phyloP scores from a whole-genome alignment of 23 red algal species.

The Gracilaria gracilis region DNA sequence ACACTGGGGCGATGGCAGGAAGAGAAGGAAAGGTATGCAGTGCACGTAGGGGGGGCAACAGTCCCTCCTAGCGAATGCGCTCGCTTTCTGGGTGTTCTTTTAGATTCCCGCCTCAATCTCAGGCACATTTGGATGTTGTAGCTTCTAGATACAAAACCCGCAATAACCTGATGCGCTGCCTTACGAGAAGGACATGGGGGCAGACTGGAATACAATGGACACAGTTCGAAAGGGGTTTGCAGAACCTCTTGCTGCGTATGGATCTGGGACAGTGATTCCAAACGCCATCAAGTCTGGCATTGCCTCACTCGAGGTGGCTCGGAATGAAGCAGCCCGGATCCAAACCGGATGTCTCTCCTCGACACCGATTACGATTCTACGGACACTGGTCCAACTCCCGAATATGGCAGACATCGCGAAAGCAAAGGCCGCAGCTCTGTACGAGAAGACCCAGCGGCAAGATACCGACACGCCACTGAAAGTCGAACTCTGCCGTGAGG shows the following conservation, averaged over 20 bases:
- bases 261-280: too few relatives aligned
- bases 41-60: not conserved
- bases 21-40: not conserved
- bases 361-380: not conserved
- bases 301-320: not conserved
- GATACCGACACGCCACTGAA: not conserved
- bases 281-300: not conserved
- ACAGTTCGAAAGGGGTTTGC: too few relatives aligned
- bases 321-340: not conserved
- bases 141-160: not conserved
- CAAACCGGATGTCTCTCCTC: too few relatives aligned
- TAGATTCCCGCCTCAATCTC: not conserved
- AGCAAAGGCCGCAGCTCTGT: not conserved
- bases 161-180: not conserved
- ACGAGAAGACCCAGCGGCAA: slow-evolving; percentile 10
- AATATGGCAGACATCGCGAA: not conserved
- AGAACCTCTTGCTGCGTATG: too few relatives aligned
- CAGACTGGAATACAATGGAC: not conserved
- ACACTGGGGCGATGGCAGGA: not conserved
- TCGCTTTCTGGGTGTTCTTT: not conserved
- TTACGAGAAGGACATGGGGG: not conserved
- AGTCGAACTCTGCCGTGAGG: not conserved
- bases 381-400: not conserved
- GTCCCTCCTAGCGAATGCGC: not conserved
- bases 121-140: not conserved